Evolutionary conservation across 352 stramenopile species (phyloP).

Genomic region (Thalassiosira livingstoniorum): DNA sequence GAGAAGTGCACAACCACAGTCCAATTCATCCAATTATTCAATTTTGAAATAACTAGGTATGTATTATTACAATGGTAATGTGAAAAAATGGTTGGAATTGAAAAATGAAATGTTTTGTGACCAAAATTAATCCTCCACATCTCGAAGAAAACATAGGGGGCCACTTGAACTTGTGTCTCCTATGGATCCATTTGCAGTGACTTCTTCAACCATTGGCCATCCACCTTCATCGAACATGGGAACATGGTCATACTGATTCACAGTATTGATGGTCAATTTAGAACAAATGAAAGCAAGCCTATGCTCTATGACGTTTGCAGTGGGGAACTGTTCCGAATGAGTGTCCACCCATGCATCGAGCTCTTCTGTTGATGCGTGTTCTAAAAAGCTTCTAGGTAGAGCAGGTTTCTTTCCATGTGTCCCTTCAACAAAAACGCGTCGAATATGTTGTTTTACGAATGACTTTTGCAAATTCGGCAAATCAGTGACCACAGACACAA

Average conservation of each 20-base stretch:
- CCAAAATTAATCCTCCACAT: slow-evolving; percentile 52
- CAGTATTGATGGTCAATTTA: slow-evolving; percentile 58
- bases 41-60: too few species aligned
- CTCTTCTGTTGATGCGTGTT: slow-evolving; percentile 59
- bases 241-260: slow-evolving; percentile 76
- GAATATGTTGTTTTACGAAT: slow-evolving; percentile 69
- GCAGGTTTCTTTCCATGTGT: slow-evolving; percentile 44
- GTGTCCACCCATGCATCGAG: slow-evolving; percentile 70
- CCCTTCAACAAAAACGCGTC: slow-evolving; percentile 64
- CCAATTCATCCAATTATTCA: too few species aligned
- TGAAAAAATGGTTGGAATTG: too few species aligned
- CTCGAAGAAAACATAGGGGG: slow-evolving; percentile 50
- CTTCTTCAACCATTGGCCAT: slow-evolving; percentile 70
- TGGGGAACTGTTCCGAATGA: slow-evolving; percentile 77
- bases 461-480: slow-evolving; percentile 53
- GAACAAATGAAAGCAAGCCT: slow-evolving; percentile 81
- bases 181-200: slow-evolving; percentile 48
- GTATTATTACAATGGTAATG: too few species aligned
- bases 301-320: slow-evolving; percentile 71
- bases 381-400: slow-evolving; percentile 52
- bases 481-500: slow-evolving; percentile 70
- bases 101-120: too few species aligned
- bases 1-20: too few species aligned
- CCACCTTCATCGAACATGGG: slow-evolving; percentile 86
- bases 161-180: slow-evolving; percentile 44